Percentiles rank a stretch among this genome's conserved stretches.
Conservation (phyloP, 2,329 filamentous ascomycete species). For the Penicillium freii region DNA sequence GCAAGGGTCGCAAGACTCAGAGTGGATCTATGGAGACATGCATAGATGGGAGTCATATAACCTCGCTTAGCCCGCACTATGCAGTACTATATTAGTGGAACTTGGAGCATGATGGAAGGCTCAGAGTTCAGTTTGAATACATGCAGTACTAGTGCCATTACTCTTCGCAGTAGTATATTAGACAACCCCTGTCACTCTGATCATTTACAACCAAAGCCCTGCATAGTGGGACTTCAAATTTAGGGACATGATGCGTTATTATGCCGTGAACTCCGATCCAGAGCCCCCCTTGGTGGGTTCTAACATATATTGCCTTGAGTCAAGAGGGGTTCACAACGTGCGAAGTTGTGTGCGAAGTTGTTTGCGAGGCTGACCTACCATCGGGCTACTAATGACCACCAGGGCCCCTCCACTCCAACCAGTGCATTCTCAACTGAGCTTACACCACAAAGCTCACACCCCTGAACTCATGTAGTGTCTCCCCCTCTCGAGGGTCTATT, state of each 20-base stretch:
- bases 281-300: not conserved
- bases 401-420: not conserved
- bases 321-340: not conserved
- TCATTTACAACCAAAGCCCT: too few relatives aligned
- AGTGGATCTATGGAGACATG: too few relatives aligned
- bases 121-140: too few relatives aligned
- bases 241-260: not conserved
- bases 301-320: not conserved
- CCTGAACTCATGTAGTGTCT: not conserved
- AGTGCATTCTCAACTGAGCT: not conserved
- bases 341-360: not conserved
- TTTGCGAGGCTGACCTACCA: not conserved
- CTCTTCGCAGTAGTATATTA: too few relatives aligned
- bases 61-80: too few relatives aligned
- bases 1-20: too few relatives aligned
- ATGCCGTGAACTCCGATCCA: not conserved
- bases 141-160: too few relatives aligned
- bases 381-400: not conserved
- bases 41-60: too few relatives aligned
- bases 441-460: not conserved
- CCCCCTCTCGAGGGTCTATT: not conserved
- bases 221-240: too few relatives aligned
- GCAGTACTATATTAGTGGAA: too few relatives aligned
- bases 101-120: too few relatives aligned
- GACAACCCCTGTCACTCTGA: too few relatives aligned